These are phyloP conservation scores for Carnegiea gigantea DNA, from an alignment of 179 eudicot species.

Conservation along the genomic window DNA sequence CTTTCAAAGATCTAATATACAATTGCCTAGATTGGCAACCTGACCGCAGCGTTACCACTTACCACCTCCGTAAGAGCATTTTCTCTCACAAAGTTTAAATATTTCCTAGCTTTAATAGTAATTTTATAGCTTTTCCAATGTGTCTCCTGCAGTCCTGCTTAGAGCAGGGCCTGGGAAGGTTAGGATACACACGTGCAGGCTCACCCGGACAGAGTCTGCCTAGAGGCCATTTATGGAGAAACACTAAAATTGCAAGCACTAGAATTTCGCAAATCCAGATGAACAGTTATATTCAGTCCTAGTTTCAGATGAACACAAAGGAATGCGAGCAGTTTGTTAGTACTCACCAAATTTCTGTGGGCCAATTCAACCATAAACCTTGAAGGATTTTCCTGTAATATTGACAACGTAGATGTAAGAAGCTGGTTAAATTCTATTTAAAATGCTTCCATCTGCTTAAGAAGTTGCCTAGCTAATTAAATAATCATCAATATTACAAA, in stretches of 20 bases:
- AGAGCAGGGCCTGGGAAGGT: too few species aligned
- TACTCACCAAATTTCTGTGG: conserved; percentile 63
- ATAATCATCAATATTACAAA: neutral
- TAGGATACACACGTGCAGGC: too few species aligned
- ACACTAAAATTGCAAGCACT: neutral
- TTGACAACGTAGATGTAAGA: conserved; percentile 21
- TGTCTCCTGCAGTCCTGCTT: too few species aligned
- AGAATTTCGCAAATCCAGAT: neutral
- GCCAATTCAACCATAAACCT: conserved; percentile 85
- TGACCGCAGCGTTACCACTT: neutral
- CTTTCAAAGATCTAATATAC: neutral
- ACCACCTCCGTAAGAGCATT: neutral
- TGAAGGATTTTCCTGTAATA: conserved; percentile 73
- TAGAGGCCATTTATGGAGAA: too few species aligned
- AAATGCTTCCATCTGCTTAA: neutral
- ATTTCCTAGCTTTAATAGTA: too few species aligned
- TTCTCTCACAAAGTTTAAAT: too few species aligned
- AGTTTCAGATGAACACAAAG: neutral
- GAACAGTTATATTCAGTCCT: neutral
- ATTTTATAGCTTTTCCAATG: too few species aligned
- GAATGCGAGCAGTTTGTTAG: neutral
- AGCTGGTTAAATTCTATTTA: neutral
- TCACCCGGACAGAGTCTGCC: too few species aligned
- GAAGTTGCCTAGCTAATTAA: neutral
- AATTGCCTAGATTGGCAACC: neutral